These are phyloP conservation scores for Arthroderma sp. DNA, from an alignment of 2,329 filamentous ascomycete species.

Conservation along the genomic window DNA sequence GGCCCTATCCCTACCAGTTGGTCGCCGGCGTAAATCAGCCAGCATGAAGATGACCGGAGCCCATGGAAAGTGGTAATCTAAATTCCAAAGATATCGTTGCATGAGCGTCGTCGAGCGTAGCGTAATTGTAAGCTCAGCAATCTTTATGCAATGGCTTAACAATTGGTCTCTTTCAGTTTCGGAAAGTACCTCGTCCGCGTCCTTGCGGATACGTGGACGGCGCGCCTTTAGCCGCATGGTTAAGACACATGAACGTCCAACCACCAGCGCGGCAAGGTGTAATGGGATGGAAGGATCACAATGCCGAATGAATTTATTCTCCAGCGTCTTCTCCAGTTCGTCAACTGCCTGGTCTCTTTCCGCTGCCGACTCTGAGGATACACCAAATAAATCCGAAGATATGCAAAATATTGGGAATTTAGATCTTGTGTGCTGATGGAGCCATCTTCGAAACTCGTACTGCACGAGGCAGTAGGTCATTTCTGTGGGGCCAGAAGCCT, in stretches of 20 bases:
- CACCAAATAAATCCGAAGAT: not conserved
- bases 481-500: slow-evolving; percentile 35
- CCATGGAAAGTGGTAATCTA: slow-evolving; percentile 35
- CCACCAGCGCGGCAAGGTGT: slow-evolving; percentile 13
- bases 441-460: slow-evolving; percentile 32
- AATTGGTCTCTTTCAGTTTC: slow-evolving; percentile 24
- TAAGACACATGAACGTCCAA: not conserved
- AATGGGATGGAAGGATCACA: slow-evolving; percentile 25
- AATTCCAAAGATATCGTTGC: slow-evolving; percentile 30
- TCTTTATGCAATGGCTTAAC: slow-evolving; percentile 23
- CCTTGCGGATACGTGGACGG: slow-evolving; percentile 8
- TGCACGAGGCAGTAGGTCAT: slow-evolving; percentile 32
- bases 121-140: slow-evolving; percentile 20
- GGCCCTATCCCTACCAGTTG: slow-evolving; percentile 21
- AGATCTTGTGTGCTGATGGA: not conserved
- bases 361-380: not conserved
- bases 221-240: slow-evolving; percentile 1
- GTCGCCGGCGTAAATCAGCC: slow-evolving; percentile 23
- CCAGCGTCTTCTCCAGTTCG: slow-evolving; percentile 18
- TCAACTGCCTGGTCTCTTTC: slow-evolving; percentile 14
- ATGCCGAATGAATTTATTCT: slow-evolving; percentile 21
- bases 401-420: no score
- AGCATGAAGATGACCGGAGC: slow-evolving; percentile 36
- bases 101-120: slow-evolving; percentile 25
- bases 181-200: not conserved